Conservation (phyloP, 1,284 basidiomycete species). For the Trichosporon sp. region DNA sequence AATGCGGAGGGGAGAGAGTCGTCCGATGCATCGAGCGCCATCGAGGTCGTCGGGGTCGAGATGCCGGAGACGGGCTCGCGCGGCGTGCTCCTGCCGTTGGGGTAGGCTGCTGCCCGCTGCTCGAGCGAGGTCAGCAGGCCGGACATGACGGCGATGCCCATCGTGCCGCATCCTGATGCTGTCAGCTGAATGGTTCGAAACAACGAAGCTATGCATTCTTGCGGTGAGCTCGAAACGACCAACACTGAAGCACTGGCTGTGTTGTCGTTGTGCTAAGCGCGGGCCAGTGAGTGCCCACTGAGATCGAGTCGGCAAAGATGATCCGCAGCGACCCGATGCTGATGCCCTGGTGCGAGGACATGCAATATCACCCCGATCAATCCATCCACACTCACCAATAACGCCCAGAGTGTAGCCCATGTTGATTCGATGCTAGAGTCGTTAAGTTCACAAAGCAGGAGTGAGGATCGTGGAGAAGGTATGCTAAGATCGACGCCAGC, state of each 20-base stretch:
- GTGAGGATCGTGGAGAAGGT: neutral
- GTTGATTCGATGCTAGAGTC: conserved; percentile 12
- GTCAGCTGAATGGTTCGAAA: too few relatives aligned
- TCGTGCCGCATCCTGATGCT: conserved; percentile 87
- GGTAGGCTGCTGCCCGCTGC: conserved; percentile 28
- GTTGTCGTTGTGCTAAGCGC: too few relatives aligned
- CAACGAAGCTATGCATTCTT: too few relatives aligned
- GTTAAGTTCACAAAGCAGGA: too few relatives aligned
- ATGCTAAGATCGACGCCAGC: too few relatives aligned
- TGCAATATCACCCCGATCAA: neutral
- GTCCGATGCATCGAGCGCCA: conserved; percentile 52
- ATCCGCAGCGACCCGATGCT: too few relatives aligned
- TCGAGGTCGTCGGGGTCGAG: conserved; percentile 59
- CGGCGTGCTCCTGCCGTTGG: conserved; percentile 13
- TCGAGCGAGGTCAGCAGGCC: conserved; percentile 50
- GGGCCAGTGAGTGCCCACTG: too few relatives aligned
- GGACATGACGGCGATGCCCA: conserved; percentile 94
- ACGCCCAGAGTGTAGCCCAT: conserved; percentile 53
- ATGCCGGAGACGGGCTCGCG: conserved; percentile 73
- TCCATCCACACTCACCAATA: conserved; percentile 40
- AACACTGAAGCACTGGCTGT: too few relatives aligned
- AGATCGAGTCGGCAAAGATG: too few relatives aligned
- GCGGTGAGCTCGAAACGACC: too few relatives aligned
- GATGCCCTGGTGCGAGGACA: too few relatives aligned
- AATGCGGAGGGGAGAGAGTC: conserved; percentile 71